Conservation (phyloP, 2,329 filamentous ascomycete species). For the Eurotiales sp. region DNA sequence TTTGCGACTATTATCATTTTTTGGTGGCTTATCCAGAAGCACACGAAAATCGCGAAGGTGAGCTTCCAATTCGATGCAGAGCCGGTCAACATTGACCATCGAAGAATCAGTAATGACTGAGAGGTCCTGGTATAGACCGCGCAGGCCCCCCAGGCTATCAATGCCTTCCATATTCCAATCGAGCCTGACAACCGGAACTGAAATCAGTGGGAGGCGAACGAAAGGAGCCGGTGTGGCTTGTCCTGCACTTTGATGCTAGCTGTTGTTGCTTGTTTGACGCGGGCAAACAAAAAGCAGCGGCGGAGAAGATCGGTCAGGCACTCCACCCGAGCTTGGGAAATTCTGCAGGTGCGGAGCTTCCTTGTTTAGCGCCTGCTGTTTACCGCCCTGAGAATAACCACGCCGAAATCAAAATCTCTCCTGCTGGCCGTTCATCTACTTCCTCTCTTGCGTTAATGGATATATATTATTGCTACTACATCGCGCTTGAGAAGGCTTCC, state of each 20-base stretch:
- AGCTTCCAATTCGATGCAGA: constrained; percentile 61
- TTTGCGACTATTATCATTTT: constrained; percentile 71
- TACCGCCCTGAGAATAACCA: background rate
- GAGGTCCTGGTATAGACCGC: constrained; percentile 82
- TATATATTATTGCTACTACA: background rate
- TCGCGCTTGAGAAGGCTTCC: background rate
- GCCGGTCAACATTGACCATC: constrained; percentile 65
- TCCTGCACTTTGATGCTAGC: background rate
- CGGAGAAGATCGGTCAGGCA: constrained; percentile 31
- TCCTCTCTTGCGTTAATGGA: background rate
- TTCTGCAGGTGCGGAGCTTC: constrained; percentile 15
- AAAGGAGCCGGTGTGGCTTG: constrained; percentile 27
- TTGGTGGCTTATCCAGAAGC: constrained; percentile 70
- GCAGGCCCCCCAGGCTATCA: constrained; percentile 70
- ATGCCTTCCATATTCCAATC: constrained; percentile 62
- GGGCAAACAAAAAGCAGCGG: constrained; percentile 24
- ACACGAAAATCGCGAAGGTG: constrained; percentile 65
- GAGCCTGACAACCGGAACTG: constrained; percentile 18
- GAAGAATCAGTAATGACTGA: constrained; percentile 69
- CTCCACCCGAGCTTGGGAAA: constrained; percentile 23
- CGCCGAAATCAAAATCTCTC: background rate
- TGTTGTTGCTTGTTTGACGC: constrained; percentile 20
- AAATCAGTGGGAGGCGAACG: constrained; percentile 5
- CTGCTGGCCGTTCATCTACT: background rate
- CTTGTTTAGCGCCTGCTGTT: background rate